phyloP scores from a whole-genome alignment of 371 early-diverging fungal genomes.

The Apophysomyces ossiformis region DNA sequence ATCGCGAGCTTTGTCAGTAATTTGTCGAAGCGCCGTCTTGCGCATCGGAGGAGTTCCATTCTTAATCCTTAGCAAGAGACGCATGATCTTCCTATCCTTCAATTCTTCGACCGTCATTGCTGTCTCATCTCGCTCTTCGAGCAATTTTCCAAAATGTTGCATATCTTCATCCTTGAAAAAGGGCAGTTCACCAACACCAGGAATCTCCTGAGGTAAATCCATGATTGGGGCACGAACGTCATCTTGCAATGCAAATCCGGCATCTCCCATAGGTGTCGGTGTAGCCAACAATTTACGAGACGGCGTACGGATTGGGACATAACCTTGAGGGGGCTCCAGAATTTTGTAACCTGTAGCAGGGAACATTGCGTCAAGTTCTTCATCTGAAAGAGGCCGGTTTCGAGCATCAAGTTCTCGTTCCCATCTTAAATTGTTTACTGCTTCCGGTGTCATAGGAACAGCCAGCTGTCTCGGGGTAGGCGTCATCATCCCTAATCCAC shows the following conservation, averaged over 20 bases:
- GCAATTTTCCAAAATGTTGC: conserved; percentile 93
- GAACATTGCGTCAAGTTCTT: conserved; percentile 92
- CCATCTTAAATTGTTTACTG: conserved; percentile 75
- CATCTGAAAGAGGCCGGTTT: conserved; percentile 87
- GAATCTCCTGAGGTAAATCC: conserved; percentile 86
- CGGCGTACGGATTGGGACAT: conserved; percentile 95
- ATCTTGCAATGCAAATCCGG: conserved; percentile 88
- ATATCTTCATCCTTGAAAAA: conserved; percentile 96
- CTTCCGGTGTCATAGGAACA: conserved; percentile 87
- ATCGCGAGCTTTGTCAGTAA: conserved; percentile 95
- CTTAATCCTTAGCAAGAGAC: conserved; percentile 94
- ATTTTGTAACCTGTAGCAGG: conserved; percentile 92
- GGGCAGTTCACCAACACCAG: conserved; percentile 90
- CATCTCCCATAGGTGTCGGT: conserved; percentile 85
- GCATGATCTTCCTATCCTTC: conserved; percentile 96
- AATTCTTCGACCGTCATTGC: conserved; percentile 85
- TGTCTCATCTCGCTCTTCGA: conserved; percentile 88
- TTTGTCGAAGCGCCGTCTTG: conserved; percentile 90
- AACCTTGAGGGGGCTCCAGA: conserved; percentile 87
- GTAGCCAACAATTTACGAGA: conserved; percentile 95
- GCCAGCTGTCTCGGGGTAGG: conserved; percentile 64
- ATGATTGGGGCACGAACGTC: conserved; percentile 62
- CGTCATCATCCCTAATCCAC: conserved; percentile 76
- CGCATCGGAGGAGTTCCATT: conserved; percentile 96
- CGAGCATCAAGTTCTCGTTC: conserved; percentile 87